These are phyloP conservation scores for Cladorrhinum sp. DNA, from an alignment of 2,329 filamentous ascomycete genomes.

Conservation along the genomic window DNA sequence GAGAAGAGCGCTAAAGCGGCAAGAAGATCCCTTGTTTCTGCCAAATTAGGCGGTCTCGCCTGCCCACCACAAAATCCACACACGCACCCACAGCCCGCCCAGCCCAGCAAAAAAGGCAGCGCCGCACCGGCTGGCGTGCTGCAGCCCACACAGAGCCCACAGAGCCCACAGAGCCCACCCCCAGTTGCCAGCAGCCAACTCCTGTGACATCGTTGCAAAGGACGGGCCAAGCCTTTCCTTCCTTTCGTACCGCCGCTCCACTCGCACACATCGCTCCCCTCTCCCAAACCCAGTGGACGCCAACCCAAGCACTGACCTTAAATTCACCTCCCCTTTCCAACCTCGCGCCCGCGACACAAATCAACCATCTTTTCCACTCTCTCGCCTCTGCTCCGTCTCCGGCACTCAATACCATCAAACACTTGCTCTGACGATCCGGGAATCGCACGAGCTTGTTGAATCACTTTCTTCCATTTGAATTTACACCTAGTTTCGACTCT, in stretches of 20 bases:
- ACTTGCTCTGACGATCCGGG: conserved; percentile 34
- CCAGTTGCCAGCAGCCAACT: conserved; percentile 11
- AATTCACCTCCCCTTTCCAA: conserved; percentile 39
- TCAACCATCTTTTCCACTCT: conserved; percentile 31
- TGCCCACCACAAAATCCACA: conserved; percentile 23
- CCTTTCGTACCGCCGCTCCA: conserved; percentile 20
- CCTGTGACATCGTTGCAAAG: conserved; percentile 26
- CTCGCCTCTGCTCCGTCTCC: conserved; percentile 23
- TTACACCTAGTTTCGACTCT: conserved; percentile 30
- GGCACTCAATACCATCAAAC: conserved; percentile 27
- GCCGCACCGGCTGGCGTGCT: conserved; percentile 15
- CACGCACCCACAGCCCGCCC: not conserved
- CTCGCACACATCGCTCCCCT: conserved; percentile 25
- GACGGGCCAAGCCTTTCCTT: conserved; percentile 25
- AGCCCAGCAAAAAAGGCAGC: conserved; percentile 24
- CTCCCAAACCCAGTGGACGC: conserved; percentile 24
- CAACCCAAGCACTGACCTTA: conserved; percentile 35
- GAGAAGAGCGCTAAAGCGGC: conserved; percentile 2
- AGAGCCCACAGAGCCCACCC: conserved; percentile 6
- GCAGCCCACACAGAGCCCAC: conserved; percentile 15
- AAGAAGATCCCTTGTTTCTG: conserved; percentile 26
- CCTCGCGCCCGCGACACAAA: conserved; percentile 34
- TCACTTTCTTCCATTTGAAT: conserved; percentile 29
- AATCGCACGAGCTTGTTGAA: conserved; percentile 36
- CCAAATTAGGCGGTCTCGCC: conserved; percentile 31